These are phyloP conservation scores for Stellera chamaejasme DNA, from an alignment of 345 rosid genomes.

Conservation along the genomic window DNA sequence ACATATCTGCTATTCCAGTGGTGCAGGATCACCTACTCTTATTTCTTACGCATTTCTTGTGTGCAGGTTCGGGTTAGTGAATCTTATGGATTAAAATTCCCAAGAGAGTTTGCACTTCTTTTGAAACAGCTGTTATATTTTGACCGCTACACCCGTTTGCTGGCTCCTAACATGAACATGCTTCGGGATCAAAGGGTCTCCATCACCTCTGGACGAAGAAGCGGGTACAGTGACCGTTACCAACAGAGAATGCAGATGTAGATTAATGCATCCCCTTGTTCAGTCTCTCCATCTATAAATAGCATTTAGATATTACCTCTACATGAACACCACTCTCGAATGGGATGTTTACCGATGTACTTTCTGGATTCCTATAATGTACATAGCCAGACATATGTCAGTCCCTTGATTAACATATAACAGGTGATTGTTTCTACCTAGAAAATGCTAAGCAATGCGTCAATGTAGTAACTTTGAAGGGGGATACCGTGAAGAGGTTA, in stretches of 20 bases:
- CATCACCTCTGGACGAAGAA: slow-evolving; percentile 58
- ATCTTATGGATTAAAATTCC: slow-evolving; percentile 86
- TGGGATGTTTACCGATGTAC: too few relatives aligned
- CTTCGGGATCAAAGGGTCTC: slow-evolving; percentile 92
- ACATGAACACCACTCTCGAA: too few relatives aligned
- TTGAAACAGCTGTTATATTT: slow-evolving; percentile 94
- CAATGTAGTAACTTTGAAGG: too few relatives aligned
- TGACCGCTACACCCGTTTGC: slow-evolving; percentile 81
- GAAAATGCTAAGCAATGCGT: too few relatives aligned
- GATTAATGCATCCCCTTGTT: background rate
- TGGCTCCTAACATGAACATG: slow-evolving; percentile 94
- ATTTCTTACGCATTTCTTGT: slow-evolving; percentile 3
- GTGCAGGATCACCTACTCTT: background rate
- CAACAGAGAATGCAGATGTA: slow-evolving; percentile 21
- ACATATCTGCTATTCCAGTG: background rate
- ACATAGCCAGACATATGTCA: too few relatives aligned
- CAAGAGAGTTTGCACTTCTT: slow-evolving; percentile 94
- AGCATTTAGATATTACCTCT: too few relatives aligned
- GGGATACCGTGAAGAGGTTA: too few relatives aligned
- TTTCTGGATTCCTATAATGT: too few relatives aligned
- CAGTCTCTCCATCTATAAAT: background rate
- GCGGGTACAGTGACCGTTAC: slow-evolving; percentile 33
- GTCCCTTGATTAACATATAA: too few relatives aligned
- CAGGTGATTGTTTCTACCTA: too few relatives aligned
- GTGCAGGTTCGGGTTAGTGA: slow-evolving; percentile 73